Base-by-base conservation (phyloP, 768 basidiomycete species). In the Epithele typhae region DNA sequence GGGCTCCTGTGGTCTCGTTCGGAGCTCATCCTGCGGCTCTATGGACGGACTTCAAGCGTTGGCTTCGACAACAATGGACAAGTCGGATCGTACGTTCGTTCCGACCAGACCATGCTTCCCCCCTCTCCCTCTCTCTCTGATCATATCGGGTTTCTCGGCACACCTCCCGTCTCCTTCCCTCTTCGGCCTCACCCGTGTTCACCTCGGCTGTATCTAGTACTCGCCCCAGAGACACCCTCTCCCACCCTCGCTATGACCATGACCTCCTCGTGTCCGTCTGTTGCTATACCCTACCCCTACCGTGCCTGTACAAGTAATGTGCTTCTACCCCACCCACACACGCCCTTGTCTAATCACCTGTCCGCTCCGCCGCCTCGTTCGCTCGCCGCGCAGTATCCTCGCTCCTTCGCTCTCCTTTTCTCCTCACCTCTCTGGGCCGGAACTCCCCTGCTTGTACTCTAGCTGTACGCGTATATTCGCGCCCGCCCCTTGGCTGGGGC, bases 1-100 rank as follows among this genome's bases (percentile, higher is more conserved):
- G 82, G 82, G 77, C 72, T 5, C 83, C 82, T 7, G 64, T 67
- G 9, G 25, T 84, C 18, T 57, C 81, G 27, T 78, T 84, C 53
- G 74, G 82, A 76, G 24, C 46, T 7, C n/a, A n/a, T n/a, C 8
- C 27, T 30, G 27, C 8, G 27, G 27, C 27, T 30, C 8, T 30
- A 14, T 30, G 14, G 14, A 7, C 14, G 27, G 27, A 14, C 8
- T 30, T 14, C 8, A 30, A 30, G 27, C 27, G 27, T 30, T 7
- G 27, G 27, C 27, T 7, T 30, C 27, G 27, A 30, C 27, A n/a
- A n/a, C n/a, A n/a, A n/a, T n/a, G n/a, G n/a, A n/a, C n/a, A n/a
- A n/a, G n/a, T n/a, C n/a, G n/a, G n/a, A n/a, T n/a, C n/a, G n/a
- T n/a, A n/a, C n/a, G n/a, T n/a, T n/a, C n/a, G n/a, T n/a, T n/a